These are phyloP conservation scores for Micractinium conductrix DNA, from an alignment of 139 green algal genomes.

Conservation along the genomic window DNA sequence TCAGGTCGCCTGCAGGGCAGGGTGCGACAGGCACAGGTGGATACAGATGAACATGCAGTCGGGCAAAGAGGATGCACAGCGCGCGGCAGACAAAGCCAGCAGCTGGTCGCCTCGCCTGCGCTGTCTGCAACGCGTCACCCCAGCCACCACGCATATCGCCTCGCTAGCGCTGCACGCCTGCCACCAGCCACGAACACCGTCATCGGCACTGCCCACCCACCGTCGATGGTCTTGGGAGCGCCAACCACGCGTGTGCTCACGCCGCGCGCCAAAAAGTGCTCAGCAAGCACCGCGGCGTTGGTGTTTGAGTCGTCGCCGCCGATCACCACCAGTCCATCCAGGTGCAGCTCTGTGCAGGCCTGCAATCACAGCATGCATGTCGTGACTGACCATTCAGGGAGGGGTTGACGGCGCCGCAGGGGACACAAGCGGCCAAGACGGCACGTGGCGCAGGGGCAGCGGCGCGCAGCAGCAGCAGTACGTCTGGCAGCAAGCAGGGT, in stretches of 20 bases:
- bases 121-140: no score
- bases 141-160: no score
- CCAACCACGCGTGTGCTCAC: constrained; percentile 60
- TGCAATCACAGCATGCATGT: no score
- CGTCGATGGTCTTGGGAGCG: constrained; percentile 78
- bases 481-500: neutral
- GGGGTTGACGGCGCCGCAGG: neutral
- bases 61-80: no score
- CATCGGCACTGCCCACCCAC: neutral
- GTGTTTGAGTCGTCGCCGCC: constrained; percentile 80
- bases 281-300: constrained; percentile 69
- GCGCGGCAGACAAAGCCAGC: no score
- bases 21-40: no score
- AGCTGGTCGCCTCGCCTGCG: no score
- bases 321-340: constrained; percentile 67
- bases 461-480: neutral
- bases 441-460: neutral
- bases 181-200: no score
- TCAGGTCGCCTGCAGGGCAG: constrained; percentile 59
- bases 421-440: neutral
- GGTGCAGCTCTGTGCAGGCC: no score
- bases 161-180: no score
- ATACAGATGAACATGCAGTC: no score
- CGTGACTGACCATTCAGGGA: constrained; percentile 12
- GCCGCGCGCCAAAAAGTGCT: constrained; percentile 44